phyloP scores from a whole-genome alignment of 768 basidiomycete species.

The Boletus pseudo-olivaceus region DNA sequence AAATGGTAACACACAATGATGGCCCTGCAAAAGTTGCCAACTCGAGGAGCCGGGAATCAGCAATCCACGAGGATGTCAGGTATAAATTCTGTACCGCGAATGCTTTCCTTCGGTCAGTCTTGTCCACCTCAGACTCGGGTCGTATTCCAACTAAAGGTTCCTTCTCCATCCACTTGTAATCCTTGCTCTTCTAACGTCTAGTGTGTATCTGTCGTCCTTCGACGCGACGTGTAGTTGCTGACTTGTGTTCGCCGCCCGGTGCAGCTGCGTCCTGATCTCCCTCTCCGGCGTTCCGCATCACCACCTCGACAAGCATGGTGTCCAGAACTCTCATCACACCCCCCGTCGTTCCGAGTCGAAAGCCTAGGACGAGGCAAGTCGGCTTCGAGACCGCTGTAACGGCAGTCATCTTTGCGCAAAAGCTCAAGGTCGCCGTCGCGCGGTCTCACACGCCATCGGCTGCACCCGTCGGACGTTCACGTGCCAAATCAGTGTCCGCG shows the following conservation, averaged over 20 bases:
- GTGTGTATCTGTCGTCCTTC: constrained; percentile 3
- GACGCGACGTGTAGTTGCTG: neutral
- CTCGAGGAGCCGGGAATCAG: neutral
- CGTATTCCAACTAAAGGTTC: neutral
- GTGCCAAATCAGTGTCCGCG: constrained; percentile 6
- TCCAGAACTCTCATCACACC: constrained; percentile 1
- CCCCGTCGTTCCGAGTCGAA: neutral
- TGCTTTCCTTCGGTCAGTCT: neutral
- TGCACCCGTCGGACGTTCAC: neutral
- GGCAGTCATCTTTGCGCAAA: constrained; percentile 21
- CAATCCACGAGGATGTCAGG: neutral
- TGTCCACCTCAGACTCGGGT: neutral
- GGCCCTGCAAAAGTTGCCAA: neutral
- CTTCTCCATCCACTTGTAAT: neutral
- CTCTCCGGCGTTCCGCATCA: too few relatives aligned
- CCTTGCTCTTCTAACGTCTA: neutral
- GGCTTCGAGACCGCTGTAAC: constrained; percentile 24
- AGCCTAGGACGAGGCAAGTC: constrained; percentile 9
- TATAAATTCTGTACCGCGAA: constrained; percentile 15
- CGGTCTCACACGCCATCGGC: constrained; percentile 1
- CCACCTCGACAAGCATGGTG: neutral
- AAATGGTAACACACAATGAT: neutral
- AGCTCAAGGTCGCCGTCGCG: constrained; percentile 19
- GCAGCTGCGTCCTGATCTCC: neutral
- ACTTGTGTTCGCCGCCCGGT: neutral